Evolutionary conservation across 2,329 filamentous ascomycete genomes (phyloP), one percentile per base, ranked within the genome.

Genomic region (Sarocladium kiliense): DNA sequence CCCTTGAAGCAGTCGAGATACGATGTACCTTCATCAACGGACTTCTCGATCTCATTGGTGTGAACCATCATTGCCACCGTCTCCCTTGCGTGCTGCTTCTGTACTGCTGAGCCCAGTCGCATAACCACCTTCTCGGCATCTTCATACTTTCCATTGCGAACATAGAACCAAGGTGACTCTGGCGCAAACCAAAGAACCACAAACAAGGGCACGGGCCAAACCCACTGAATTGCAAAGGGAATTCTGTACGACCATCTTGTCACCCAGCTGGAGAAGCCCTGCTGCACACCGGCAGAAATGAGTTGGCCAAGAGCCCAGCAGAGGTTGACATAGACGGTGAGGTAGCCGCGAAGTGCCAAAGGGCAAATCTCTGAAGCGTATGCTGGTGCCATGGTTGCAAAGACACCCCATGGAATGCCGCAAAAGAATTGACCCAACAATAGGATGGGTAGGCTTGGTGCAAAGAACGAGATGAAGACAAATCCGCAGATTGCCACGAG

Each of bases 21-120:
- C 0, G 34, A 37, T 14, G 42, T 54, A 23, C 53, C 44, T 21
- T 51, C 53, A 23, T 45, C 30, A 18, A 44, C 39, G 14, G 49
- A 36, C 14, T 51, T 39, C 19, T 54, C 56, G 18, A 53, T 19
- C 45, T 76, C 71, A 58, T 81, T 77, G 5, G 79, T 82, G 58
- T 81, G 73, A 30, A 75, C 70, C 61, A 82, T 80, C 75, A 82
- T 74, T n/a, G 78, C 75, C 9, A 84, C 64, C 23, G 68, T 63
- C 55, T 71, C 47, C 16, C 11, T 36, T 3, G 47, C 47, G 7
- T 47, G 44, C 25, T 47, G 44, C 44, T 18, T 27, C 44, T 47
- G 44, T 18, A 47, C 44, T 61, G 27, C 66, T 58, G 26, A 65
- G 60, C 42, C 47, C 3, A 51, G 47, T 7, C 30, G 26, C 27